These are phyloP conservation scores for Friedmanniomyces endolithicus DNA, from an alignment of 495 filamentous ascomycete species.

Conservation along the genomic window DNA sequence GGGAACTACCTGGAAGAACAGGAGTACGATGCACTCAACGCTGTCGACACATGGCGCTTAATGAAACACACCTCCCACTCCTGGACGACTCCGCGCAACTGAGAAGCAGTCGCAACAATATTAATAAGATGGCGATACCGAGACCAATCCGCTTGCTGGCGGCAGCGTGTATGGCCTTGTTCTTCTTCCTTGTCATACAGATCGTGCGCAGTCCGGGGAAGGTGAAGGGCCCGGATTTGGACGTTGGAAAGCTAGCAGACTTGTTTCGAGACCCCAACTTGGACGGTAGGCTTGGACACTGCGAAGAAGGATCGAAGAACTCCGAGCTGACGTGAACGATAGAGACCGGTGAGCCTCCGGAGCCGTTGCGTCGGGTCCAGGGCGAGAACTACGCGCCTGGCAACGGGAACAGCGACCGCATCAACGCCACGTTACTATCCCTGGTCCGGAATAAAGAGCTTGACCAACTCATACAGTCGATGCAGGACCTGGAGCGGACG, in stretches of 20 bases:
- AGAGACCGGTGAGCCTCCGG: slow-evolving; percentile 76
- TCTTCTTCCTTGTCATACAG: slow-evolving; percentile 62
- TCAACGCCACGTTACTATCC: slow-evolving; percentile 86
- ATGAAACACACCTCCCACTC: neutral
- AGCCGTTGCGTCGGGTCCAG: slow-evolving; percentile 50
- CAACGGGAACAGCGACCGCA: slow-evolving; percentile 61
- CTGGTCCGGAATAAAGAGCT: slow-evolving; percentile 88
- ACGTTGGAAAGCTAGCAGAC: slow-evolving; percentile 35
- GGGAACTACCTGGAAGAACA: neutral
- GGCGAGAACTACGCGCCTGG: slow-evolving; percentile 61
- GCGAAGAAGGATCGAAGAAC: neutral
- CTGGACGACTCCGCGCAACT: neutral
- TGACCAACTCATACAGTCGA: slow-evolving; percentile 66
- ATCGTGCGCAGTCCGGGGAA: slow-evolving; percentile 42
- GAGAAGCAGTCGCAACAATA: neutral
- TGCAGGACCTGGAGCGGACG: slow-evolving; percentile 81
- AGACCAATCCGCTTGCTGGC: slow-evolving; percentile 69
- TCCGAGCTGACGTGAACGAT: slow-evolving; percentile 36
- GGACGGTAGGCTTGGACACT: slow-evolving; percentile 47
- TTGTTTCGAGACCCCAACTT: slow-evolving; percentile 64
- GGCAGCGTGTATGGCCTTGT: slow-evolving; percentile 53
- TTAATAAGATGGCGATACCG: slow-evolving; percentile 57
- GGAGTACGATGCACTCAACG: neutral
- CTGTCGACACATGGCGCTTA: neutral
- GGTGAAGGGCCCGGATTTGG: slow-evolving; percentile 25